A percentile compares a stretch with the other conserved stretches of the same genome.
Conservation (phyloP, 225 moss, liverwort and hornwort genomes). For the Marchantia paleacea region DNA sequence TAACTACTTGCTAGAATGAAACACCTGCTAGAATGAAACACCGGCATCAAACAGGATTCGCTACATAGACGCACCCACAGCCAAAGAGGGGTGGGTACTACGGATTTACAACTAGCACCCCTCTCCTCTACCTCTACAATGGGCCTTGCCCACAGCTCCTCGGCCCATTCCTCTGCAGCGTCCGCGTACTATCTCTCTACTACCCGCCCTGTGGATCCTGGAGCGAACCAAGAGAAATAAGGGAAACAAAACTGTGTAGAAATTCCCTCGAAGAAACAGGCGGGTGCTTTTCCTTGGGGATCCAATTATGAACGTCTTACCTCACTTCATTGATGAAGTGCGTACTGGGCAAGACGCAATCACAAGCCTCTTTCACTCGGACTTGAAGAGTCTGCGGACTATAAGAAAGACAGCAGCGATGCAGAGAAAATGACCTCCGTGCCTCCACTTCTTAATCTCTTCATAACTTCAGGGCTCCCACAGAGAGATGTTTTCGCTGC, state of each 20-base stretch:
- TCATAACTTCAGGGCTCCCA: background rate
- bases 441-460: background rate
- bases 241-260: constrained; percentile 9
- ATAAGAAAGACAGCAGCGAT: background rate
- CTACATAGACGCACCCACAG: background rate
- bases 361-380: constrained; percentile 1
- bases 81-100: background rate
- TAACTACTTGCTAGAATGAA: constrained; percentile 8
- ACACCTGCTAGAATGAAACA: background rate
- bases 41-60: background rate
- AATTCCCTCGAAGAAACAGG: background rate
- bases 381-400: background rate
- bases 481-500: background rate
- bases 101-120: constrained; percentile 5
- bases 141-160: background rate
- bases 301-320: background rate
- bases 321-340: background rate
- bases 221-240: background rate
- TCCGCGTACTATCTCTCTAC: background rate
- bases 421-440: background rate
- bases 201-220: background rate
- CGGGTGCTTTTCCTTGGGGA: background rate
- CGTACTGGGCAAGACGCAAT: background rate
- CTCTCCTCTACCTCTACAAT: constrained; percentile 10
- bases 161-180: background rate